These are phyloP conservation scores for Ogataea thermomethanolica DNA, from an alignment of 805 yeast species.

Conservation along the genomic window DNA sequence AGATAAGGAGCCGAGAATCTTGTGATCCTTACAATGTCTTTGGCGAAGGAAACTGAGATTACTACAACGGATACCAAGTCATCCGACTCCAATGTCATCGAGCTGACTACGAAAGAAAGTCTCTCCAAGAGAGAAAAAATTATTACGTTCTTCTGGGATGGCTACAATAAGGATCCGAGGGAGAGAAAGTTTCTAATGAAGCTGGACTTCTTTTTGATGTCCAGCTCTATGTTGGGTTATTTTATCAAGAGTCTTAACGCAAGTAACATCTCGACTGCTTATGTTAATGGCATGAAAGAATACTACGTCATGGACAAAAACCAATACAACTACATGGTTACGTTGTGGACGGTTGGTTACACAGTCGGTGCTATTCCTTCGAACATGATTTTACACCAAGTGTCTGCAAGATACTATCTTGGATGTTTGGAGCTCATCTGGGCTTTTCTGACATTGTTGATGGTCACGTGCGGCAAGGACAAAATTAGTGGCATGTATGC, in stretches of 20 bases:
- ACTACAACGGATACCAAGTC: background rate
- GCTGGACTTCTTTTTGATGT: conserved; percentile 48
- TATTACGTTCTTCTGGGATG: conserved; percentile 26
- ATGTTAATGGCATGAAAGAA: conserved; percentile 59
- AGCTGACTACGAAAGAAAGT: background rate
- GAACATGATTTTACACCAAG: conserved; percentile 38
- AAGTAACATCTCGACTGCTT: conserved; percentile 58
- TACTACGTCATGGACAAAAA: conserved; percentile 51
- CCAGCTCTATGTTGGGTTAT: conserved; percentile 50
- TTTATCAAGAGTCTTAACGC: conserved; percentile 66
- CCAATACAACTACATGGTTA: conserved; percentile 43
- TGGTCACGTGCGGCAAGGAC: conserved; percentile 30
- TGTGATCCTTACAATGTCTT: background rate
- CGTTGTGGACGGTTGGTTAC: conserved; percentile 51
- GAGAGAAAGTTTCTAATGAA: conserved; percentile 42
- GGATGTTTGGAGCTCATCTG: conserved; percentile 44
- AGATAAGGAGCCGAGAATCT: background rate
- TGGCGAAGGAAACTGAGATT: background rate
- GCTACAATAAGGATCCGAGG: conserved; percentile 34
- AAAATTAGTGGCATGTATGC: conserved; percentile 29
- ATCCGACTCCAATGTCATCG: conserved; percentile 1
- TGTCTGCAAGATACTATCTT: conserved; percentile 42
- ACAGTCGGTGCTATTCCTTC: conserved; percentile 48
- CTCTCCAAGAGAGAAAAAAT: background rate
- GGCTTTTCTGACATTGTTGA: conserved; percentile 40